Conservation (phyloP, 202 grass and related monocot genomes). For the Panicum virgatum region DNA sequence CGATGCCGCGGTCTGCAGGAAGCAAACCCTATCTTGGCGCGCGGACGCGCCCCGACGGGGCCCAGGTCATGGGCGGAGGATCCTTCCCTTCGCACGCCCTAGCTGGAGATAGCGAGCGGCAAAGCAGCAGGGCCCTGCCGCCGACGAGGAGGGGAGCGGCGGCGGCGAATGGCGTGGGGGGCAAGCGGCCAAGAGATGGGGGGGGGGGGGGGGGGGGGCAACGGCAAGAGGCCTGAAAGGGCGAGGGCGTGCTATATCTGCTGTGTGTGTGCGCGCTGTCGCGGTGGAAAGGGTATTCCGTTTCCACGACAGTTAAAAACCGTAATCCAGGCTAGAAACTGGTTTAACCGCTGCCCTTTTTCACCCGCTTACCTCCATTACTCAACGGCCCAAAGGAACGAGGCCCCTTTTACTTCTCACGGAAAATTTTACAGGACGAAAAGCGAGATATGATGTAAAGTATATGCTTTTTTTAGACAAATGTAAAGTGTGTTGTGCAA, state of each 20-base stretch:
- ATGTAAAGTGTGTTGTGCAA: background rate
- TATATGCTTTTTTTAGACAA: too few species aligned
- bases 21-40: conserved; percentile 41
- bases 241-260: background rate
- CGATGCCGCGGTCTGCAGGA: conserved; percentile 13
- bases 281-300: background rate
- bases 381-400: background rate
- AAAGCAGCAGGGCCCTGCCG: background rate
- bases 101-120: conserved; percentile 4
- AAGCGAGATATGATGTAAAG: background rate
- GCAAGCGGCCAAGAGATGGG: background rate
- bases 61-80: background rate
- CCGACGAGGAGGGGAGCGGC: background rate
- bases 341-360: background rate
- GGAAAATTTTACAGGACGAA: background rate
- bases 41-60: background rate
- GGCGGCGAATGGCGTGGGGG: background rate
- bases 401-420: background rate
- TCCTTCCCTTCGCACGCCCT: background rate
- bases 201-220: background rate
- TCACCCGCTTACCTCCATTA: background rate
- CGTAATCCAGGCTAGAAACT: background rate
- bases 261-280: background rate
- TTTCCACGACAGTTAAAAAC: conserved; percentile 7
- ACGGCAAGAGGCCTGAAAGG: conserved; percentile 7